Evolutionary conservation across 768 basidiomycete genomes (phyloP), one percentile per base, ranked within the genome.

Genomic region (Tremella fuciformis): DNA sequence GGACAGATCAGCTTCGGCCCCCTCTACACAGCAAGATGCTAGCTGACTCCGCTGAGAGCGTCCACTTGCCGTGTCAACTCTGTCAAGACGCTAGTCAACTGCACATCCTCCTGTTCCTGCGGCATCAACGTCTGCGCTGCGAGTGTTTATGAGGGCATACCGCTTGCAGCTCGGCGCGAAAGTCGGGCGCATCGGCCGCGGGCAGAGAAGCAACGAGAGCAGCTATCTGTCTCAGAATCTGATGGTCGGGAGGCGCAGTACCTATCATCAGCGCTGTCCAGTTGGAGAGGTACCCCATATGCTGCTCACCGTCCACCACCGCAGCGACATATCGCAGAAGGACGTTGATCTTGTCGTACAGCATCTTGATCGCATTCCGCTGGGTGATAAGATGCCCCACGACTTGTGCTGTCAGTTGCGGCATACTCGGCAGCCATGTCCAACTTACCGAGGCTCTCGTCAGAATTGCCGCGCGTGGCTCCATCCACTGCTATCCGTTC

Each of bases 401-500:
- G 78, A 98, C 94, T 97, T 71, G 8, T 1, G 50, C 15, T 49
- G 13, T 54, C 42, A 41, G 25, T 37, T 21, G 13, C 6, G 1
- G 6, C 18, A 22, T 16, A 13, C 29, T n/a, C 42, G 50, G 18
- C n/a, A 18, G 37, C 18, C n/a, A 56, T 8, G 9, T 4, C 7
- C 13, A 15, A 81, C 88, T 78, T 65, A 91, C 91, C 79, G 63
- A 85, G 89, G 13, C 85, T 88, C 42, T 86, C 87, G 62, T 85
- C 88, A 47, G 55, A 64, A 29, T 55, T 74, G 49, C 90, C 89
- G 8, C 89, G 85, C 22, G 89, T 88, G 2, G 89, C 89, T 83
- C 91, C 94, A 75, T 98, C 94, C 0, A 99, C 96, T 6, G 96
- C 96, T 62, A 99, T 97, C 39, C 96, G 86, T 75, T 99, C 96